A percentile compares a stretch with the other conserved stretches of the same genome.
Evolutionary conservation across 257 asterid genomes (phyloP).

Genomic region (Capsicum baccatum): DNA sequence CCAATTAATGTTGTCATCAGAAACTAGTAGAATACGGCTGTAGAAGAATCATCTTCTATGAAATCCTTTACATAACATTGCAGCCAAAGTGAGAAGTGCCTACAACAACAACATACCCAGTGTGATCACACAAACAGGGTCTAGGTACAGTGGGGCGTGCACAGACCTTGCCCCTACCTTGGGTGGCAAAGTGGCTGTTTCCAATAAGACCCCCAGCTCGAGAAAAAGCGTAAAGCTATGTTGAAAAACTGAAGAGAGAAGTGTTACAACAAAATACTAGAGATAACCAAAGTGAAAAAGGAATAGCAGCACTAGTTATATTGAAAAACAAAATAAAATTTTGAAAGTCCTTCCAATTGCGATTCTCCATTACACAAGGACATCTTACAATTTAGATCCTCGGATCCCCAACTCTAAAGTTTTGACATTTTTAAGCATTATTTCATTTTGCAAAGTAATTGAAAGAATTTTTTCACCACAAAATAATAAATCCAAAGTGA

Average conservation of each 20-base stretch:
- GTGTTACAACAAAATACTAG: not conserved
- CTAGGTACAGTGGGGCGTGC: not conserved
- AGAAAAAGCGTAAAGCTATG: not conserved
- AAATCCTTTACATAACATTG: not conserved
- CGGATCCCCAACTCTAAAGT: not conserved
- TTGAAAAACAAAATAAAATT: not conserved
- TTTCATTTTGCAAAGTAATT: not conserved
- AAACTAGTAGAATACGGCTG: not conserved
- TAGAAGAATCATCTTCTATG: not conserved
- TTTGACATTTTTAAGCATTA: not conserved
- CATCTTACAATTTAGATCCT: not conserved
- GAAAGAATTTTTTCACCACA: not conserved
- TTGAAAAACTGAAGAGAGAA: not conserved
- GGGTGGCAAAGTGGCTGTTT: too few species aligned
- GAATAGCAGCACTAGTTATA: not conserved
- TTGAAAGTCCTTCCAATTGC: not conserved
- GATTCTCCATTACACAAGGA: not conserved
- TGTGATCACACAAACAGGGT: not conserved
- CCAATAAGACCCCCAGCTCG: not conserved
- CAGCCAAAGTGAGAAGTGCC: not conserved
- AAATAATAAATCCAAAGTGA: slow-evolving; percentile 6
- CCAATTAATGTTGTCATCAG: not conserved
- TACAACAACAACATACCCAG: not conserved
- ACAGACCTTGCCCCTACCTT: not conserved
- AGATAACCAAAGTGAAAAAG: not conserved